Conservation (phyloP, 1,139 yeast genomes). For the Pichia inconspicua region DNA sequence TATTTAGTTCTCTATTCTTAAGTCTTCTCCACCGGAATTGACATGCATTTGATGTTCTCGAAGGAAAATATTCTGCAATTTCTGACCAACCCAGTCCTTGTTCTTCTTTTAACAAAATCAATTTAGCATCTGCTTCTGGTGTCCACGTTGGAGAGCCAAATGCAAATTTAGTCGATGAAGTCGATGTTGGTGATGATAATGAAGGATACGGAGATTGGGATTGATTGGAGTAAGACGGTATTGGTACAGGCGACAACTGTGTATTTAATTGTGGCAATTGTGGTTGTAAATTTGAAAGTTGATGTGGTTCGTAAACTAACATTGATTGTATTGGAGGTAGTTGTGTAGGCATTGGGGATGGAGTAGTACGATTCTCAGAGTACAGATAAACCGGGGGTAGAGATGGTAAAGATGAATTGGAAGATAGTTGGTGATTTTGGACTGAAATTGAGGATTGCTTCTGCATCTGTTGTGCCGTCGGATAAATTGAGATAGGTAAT, state of each 20-base stretch:
- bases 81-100: constrained; percentile 74
- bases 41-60: constrained; percentile 71
- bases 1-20: constrained; percentile 17
- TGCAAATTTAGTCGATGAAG: constrained; percentile 4
- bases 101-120: constrained; percentile 61
- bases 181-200: not conserved
- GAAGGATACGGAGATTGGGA: not conserved
- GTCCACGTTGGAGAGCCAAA: constrained; percentile 45
- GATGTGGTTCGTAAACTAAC: not conserved
- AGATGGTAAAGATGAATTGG: not conserved
- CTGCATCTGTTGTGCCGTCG: too few relatives aligned
- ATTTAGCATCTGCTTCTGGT: constrained; percentile 57
- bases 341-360: not conserved
- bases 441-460: too few relatives aligned
- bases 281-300: not conserved
- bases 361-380: not conserved
- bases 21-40: constrained; percentile 70
- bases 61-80: constrained; percentile 56
- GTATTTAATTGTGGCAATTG: not conserved
- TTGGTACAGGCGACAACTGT: not conserved
- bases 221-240: not conserved
- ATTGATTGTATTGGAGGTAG: not conserved
- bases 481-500: not conserved
- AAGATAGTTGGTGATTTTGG: too few relatives aligned
- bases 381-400: not conserved